Evolutionary conservation across 164 flowering plant species (phyloP).

Genomic region (Cinnamomum chago): DNA sequence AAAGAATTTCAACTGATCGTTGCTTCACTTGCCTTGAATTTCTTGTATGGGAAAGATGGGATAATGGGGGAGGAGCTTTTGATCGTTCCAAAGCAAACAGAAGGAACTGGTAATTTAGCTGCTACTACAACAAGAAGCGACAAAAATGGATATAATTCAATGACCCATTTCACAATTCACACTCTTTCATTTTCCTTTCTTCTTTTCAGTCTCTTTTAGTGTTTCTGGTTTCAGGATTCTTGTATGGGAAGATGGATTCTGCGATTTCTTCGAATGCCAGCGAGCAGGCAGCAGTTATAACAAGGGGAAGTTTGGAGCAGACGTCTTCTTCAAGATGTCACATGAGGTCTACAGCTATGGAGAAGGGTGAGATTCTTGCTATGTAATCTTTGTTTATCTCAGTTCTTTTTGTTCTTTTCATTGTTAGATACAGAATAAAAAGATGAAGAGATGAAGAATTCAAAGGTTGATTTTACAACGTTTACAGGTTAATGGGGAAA

Average conservation of each 20-base stretch:
- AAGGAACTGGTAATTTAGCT: constrained; percentile 60
- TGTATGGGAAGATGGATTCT: constrained; percentile 86
- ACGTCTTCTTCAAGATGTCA: constrained; percentile 78
- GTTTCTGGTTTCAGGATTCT: constrained; percentile 55
- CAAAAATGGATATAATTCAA: background rate
- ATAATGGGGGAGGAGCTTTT: constrained; percentile 55
- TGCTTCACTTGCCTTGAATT: background rate
- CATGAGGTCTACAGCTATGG: constrained; percentile 83
- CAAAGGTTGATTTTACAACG: background rate
- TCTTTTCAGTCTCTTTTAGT: background rate
- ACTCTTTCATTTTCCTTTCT: constrained; percentile 1
- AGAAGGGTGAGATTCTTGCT: constrained; percentile 54
- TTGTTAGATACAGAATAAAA: background rate
- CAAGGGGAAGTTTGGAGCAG: constrained; percentile 62
- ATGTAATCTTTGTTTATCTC: background rate
- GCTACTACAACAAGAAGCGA: background rate
- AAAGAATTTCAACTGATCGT: background rate
- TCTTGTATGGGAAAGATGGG: constrained; percentile 58
- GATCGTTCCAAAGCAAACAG: constrained; percentile 75
- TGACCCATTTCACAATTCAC: constrained; percentile 9
- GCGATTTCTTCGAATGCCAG: constrained; percentile 66
- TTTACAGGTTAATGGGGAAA: constrained; percentile 66
- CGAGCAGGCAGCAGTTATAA: constrained; percentile 34
- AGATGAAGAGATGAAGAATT: background rate
- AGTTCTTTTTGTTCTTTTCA: background rate